phyloP scores from a whole-genome alignment of 768 basidiomycete species.

The Clavaria fumosa region DNA sequence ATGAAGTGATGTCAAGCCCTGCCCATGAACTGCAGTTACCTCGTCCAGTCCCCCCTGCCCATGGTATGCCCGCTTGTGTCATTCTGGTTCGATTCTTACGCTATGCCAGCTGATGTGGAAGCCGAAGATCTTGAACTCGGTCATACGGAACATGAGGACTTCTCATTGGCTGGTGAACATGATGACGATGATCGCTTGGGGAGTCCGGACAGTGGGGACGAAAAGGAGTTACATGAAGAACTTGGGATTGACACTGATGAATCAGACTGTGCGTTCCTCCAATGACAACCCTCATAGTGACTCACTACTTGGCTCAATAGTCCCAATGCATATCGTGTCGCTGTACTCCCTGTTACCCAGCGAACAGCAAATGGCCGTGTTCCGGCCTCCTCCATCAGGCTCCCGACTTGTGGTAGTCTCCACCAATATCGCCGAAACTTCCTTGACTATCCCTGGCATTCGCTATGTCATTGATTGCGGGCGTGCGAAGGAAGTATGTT shows the following conservation, averaged over 20 bases:
- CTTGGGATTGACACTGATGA: conserved; percentile 50
- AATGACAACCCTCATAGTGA: conserved; percentile 4
- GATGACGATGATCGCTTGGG: conserved; percentile 67
- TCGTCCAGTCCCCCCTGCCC: conserved; percentile 18
- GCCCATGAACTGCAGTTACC: not conserved
- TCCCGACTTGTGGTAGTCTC: conserved; percentile 83
- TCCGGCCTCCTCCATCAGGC: conserved; percentile 67
- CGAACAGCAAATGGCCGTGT: conserved; percentile 92
- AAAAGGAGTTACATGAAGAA: conserved; percentile 32
- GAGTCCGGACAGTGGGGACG: conserved; percentile 48
- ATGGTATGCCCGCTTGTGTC: conserved; percentile 24
- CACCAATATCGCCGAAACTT: conserved; percentile 95
- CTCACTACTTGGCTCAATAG: conserved; percentile 23
- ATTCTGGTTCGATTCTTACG: not conserved
- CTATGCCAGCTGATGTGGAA: conserved; percentile 49
- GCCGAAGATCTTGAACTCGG: conserved; percentile 71
- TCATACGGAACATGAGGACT: conserved; percentile 25
- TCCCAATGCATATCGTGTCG: conserved; percentile 88
- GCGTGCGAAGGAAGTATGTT: conserved; percentile 74
- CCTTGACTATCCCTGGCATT: conserved; percentile 91
- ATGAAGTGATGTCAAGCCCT: conserved; percentile 15
- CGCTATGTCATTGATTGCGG: conserved; percentile 97
- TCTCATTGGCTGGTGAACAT: conserved; percentile 43
- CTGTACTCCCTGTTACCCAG: conserved; percentile 85
- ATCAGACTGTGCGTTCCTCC: conserved; percentile 37